These are phyloP conservation scores for Apostasia ramifera DNA, from an alignment of 106 monocot genomes.

Conservation along the genomic window DNA sequence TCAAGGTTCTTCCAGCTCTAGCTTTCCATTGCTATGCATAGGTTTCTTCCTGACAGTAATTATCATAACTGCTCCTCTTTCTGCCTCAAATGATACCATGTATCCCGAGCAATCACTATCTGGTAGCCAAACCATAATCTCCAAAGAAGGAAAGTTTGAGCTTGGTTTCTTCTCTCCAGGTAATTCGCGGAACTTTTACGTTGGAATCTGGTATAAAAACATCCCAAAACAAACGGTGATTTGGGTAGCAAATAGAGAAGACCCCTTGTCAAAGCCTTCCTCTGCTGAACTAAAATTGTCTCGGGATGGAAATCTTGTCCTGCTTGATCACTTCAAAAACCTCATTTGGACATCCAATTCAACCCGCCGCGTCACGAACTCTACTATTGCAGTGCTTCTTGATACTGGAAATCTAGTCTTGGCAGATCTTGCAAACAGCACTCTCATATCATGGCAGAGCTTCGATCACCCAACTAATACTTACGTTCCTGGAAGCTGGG, in stretches of 20 bases:
- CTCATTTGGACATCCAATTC: constrained; percentile 13
- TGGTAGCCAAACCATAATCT: constrained; percentile 3
- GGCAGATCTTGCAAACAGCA: not conserved
- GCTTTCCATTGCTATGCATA: not conserved
- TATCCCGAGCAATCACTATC: not conserved
- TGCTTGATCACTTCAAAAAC: not conserved
- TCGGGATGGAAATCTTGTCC: constrained; percentile 1
- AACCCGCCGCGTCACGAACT: not conserved
- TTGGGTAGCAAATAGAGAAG: constrained; percentile 13
- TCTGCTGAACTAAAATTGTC: constrained; percentile 4
- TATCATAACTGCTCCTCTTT: not conserved
- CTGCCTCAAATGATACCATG: constrained; percentile 10
- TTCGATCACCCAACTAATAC: constrained; percentile 11
- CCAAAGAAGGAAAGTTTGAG: constrained; percentile 10
- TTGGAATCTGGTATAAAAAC: constrained; percentile 21
- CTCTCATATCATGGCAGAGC: not conserved
- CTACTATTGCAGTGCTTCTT: constrained; percentile 4
- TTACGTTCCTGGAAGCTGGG: not conserved
- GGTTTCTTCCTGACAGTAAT: not conserved
- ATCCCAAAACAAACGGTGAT: constrained; percentile 5
- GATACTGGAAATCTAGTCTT: constrained; percentile 10
- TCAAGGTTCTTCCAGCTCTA: too few species aligned
- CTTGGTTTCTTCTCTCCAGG: constrained; percentile 21
- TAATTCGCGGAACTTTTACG: constrained; percentile 13
- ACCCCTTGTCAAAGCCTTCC: not conserved